Evolutionary conservation across 495 filamentous ascomycete genomes (phyloP), one percentile per base, ranked within the genome.

Genomic region (Pyrenula aspistea): DNA sequence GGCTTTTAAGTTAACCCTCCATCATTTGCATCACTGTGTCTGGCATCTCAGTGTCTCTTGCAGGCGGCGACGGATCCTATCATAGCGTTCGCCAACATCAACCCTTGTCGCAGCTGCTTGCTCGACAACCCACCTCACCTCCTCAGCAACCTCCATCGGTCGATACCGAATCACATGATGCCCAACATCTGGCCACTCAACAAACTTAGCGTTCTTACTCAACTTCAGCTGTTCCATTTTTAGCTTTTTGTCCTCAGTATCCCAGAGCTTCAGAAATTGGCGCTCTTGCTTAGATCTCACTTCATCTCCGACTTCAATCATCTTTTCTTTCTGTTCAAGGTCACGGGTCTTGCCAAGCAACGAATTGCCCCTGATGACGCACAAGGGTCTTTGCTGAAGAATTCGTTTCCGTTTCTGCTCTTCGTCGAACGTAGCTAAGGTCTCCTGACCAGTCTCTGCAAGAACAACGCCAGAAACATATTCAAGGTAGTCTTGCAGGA

Each of bases 161-260:
- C 72, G 66, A 3, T 72, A 59, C 21, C 75, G 53, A 57, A 77
- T 70, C 12, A 81, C 67, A 66, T 78, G 65, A 61, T 81, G 77
- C 20, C 77, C 77, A 60, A 72, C 76, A 21, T 73, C 74, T 3
- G 69, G 61, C 2, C 78, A 19, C 42, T 72, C 61, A 20, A 74
- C 64, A 21, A 71, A 67, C 49, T 68, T 65, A 49, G 64, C 68
- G 0, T 42, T 65, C 25, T 60, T 61, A 0, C 71, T 72, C 25
- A 78, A 63, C 20, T 60, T 59, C 25, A 79, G 56, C 66, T 78
- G 74, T 53, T 73, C 71, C 59, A 64, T 66, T 62, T 76, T 75
- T 57, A 77, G 58, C 56, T 62, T 60, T 61, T 64, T 56, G 53
- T 77, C 74, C 55, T 67, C 56, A 10, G 24, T 42, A 8, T 71